Evolutionary conservation across 768 basidiomycete species (phyloP).

Genomic region (Mrakia hoshinonis): DNA sequence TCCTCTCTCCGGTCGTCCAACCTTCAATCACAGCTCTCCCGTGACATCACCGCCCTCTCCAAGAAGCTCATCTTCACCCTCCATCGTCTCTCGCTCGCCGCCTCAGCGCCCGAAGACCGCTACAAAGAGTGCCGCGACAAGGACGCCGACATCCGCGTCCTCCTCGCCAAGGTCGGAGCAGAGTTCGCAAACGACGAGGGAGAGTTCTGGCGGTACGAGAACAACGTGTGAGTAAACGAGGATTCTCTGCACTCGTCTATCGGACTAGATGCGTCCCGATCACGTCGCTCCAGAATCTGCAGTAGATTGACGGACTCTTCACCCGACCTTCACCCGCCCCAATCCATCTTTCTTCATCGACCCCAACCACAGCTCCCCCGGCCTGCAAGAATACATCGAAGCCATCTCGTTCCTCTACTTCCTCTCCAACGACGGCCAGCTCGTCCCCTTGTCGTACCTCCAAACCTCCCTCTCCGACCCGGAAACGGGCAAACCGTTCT

Average conservation of each 20-base stretch:
- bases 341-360: not conserved
- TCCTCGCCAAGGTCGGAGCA: constrained; percentile 55
- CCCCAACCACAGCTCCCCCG: constrained; percentile 39
- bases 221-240: constrained; percentile 53
- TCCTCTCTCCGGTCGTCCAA: not conserved
- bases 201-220: constrained; percentile 60
- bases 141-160: constrained; percentile 55
- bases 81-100: constrained; percentile 53
- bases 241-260: too few relatives aligned
- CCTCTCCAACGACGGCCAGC: constrained; percentile 52
- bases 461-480: constrained; percentile 57
- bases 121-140: constrained; percentile 46
- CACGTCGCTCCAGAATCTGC: too few relatives aligned
- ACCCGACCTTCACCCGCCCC: constrained; percentile 32
- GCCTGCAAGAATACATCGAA: constrained; percentile 93
- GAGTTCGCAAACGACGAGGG: constrained; percentile 32
- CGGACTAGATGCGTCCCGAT: too few relatives aligned
- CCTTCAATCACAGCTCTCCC: constrained; percentile 41
- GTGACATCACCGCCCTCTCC: constrained; percentile 81
- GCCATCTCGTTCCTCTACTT: constrained; percentile 82
- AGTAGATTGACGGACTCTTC: not conserved
- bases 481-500: constrained; percentile 56
- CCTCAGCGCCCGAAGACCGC: not conserved
- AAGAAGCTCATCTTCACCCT: constrained; percentile 91
- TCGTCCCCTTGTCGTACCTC: constrained; percentile 57